A percentile compares a stretch with the other conserved stretches of the same genome.
Evolutionary conservation across 768 basidiomycete species (phyloP).

Genomic region (Trametes meyenii): DNA sequence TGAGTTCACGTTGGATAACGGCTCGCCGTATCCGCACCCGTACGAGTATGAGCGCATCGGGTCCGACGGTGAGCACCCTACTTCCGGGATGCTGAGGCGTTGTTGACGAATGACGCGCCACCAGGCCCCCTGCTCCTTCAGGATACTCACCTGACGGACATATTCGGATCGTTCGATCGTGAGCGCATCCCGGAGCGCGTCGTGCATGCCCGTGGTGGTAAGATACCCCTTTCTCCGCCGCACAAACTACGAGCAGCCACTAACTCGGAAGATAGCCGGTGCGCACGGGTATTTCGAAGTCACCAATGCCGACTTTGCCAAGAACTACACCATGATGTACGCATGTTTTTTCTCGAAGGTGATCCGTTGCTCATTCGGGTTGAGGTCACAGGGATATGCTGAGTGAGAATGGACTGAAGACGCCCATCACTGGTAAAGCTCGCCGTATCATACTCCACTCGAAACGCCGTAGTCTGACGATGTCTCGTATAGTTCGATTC

Average conservation of each 20-base stretch:
- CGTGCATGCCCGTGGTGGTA: constrained; percentile 40
- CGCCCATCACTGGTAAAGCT: constrained; percentile 36
- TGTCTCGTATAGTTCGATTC: constrained; percentile 45
- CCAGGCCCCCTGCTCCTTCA: constrained; percentile 30
- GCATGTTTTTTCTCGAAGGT: constrained; percentile 20
- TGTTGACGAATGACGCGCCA: not conserved
- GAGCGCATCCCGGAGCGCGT: constrained; percentile 38
- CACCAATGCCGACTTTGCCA: constrained; percentile 47
- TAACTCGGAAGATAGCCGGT: constrained; percentile 29
- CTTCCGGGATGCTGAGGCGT: not conserved
- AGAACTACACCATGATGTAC: constrained; percentile 39
- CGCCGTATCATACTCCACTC: not conserved
- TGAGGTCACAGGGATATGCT: constrained; percentile 37
- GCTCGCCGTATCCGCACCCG: constrained; percentile 28
- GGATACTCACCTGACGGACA: constrained; percentile 29
- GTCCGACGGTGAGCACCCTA: constrained; percentile 22
- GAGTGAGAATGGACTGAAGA: constrained; percentile 38
- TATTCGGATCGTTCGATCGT: constrained; percentile 30
- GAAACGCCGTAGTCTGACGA: not conserved
- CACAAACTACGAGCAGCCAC: too few relatives aligned
- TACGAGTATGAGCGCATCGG: constrained; percentile 31
- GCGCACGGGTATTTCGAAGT: constrained; percentile 59
- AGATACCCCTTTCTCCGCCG: not conserved
- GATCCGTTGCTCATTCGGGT: constrained; percentile 15
- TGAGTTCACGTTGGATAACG: constrained; percentile 28